Conservation (phyloP, 1,284 basidiomycete species). For the Ganoderma meredithae region DNA sequence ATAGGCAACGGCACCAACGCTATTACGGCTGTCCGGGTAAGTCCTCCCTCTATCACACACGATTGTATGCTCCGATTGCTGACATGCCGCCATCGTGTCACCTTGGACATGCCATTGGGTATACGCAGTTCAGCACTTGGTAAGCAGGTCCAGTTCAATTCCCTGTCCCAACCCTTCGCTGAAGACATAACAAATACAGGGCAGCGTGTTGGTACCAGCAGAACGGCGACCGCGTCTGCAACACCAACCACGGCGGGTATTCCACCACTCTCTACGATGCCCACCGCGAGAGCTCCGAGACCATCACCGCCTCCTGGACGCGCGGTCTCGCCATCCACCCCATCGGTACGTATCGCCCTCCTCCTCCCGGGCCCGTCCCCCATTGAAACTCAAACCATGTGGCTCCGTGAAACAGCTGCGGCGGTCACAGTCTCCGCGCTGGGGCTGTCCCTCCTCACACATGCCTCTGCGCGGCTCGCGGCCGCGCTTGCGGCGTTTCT, state of each 20-base stretch:
- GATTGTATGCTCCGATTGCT: background rate
- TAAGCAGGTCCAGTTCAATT: slow-evolving; percentile 38
- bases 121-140: slow-evolving; percentile 66
- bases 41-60: slow-evolving; percentile 44
- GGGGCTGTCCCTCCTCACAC: slow-evolving; percentile 66
- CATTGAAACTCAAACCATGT: slow-evolving; percentile 10
- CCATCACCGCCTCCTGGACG: slow-evolving; percentile 68
- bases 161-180: background rate
- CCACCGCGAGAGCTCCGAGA: slow-evolving; percentile 44
- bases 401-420: slow-evolving; percentile 52
- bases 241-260: slow-evolving; percentile 57
- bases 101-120: slow-evolving; percentile 9
- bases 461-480: slow-evolving; percentile 63
- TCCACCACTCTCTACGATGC: slow-evolving; percentile 49
- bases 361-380: background rate
- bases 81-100: background rate
- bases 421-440: slow-evolving; percentile 70
- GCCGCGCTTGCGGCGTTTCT: slow-evolving; percentile 71
- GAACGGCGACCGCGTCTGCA: slow-evolving; percentile 57
- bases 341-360: slow-evolving; percentile 57
- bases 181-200: slow-evolving; percentile 44
- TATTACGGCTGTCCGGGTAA: slow-evolving; percentile 61
- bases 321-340: slow-evolving; percentile 77
- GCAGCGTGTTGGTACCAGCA: slow-evolving; percentile 59
- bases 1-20: slow-evolving; percentile 41